Percentiles rank a stretch among this genome's conserved stretches.
These are phyloP conservation scores for Claviceps citrina DNA, from an alignment of 2,329 filamentous ascomycete species.

Conservation along the genomic window DNA sequence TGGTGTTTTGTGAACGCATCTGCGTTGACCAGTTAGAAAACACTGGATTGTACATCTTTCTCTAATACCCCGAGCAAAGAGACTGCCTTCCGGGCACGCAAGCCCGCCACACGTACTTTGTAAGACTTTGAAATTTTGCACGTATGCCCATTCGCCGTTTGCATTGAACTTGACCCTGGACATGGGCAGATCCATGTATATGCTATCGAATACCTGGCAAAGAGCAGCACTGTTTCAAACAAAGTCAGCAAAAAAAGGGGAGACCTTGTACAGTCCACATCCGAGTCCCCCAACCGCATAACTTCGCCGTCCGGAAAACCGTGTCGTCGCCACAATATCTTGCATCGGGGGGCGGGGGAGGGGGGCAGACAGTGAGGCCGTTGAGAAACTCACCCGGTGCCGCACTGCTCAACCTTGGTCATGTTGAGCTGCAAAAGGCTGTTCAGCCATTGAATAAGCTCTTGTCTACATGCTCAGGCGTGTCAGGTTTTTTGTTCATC, in stretches of 20 bases:
- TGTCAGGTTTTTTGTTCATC: constrained; percentile 9
- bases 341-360: constrained; percentile 6
- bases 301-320: background rate
- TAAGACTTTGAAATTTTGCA: constrained; percentile 96
- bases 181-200: constrained; percentile 94
- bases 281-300: background rate
- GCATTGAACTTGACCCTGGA: constrained; percentile 94
- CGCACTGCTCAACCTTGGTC: constrained; percentile 97
- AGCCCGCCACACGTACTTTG: constrained; percentile 52
- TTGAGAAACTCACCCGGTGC: constrained; percentile 61
- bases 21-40: constrained; percentile 19
- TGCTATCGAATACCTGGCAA: constrained; percentile 96
- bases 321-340: background rate
- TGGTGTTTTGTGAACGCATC: constrained; percentile 74
- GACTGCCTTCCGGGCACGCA: background rate
- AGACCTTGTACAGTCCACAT: background rate
- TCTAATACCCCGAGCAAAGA: too few species aligned
- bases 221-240: constrained; percentile 59
- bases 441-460: constrained; percentile 92
- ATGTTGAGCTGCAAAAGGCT: constrained; percentile 95
- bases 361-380: constrained; percentile 6
- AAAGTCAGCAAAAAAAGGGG: background rate
- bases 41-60: background rate
- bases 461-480: constrained; percentile 54
- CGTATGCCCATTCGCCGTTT: constrained; percentile 90